phyloP scores from a whole-genome alignment of 1,284 basidiomycete species.

The Caloboletus firmus region DNA sequence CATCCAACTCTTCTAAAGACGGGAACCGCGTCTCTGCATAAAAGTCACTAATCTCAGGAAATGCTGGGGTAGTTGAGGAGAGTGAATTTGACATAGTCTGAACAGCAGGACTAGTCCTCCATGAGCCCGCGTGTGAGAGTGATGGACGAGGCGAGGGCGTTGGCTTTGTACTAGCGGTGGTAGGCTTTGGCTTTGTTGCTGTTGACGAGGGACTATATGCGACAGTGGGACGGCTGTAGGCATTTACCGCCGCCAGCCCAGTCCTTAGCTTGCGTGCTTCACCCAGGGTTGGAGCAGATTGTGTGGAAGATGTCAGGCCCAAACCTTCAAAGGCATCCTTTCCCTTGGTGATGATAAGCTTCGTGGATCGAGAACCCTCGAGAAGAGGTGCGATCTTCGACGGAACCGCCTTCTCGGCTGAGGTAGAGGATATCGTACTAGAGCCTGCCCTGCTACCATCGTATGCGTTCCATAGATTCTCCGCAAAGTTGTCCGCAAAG shows the following conservation, averaged over 20 bases:
- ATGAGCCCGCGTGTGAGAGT: slow-evolving; percentile 15
- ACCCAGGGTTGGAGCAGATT: slow-evolving; percentile 64
- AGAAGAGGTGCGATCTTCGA: slow-evolving; percentile 29
- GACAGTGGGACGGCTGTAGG: slow-evolving; percentile 30
- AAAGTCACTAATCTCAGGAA: slow-evolving; percentile 39
- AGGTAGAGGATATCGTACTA: slow-evolving; percentile 22
- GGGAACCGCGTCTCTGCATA: slow-evolving; percentile 71
- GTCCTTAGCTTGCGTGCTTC: slow-evolving; percentile 71
- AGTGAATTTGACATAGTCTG: slow-evolving; percentile 19
- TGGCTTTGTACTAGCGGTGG: slow-evolving; percentile 30
- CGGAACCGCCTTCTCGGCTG: slow-evolving; percentile 23
- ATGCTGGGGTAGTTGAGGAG: slow-evolving; percentile 23
- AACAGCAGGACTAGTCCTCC: slow-evolving; percentile 16
- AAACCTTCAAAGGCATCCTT: slow-evolving; percentile 79
- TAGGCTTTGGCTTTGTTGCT: slow-evolving; percentile 33
- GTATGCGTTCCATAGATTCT: slow-evolving; percentile 54
- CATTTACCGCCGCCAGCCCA: slow-evolving; percentile 52
- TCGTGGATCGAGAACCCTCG: slow-evolving; percentile 31
- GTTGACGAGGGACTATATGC: slow-evolving; percentile 24
- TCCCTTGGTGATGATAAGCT: slow-evolving; percentile 37
- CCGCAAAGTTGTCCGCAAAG: slow-evolving; percentile 57
- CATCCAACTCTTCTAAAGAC: slow-evolving; percentile 74
- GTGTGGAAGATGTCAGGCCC: slow-evolving; percentile 48
- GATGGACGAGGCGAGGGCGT: slow-evolving; percentile 53
- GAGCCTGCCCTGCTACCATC: slow-evolving; percentile 34